These are phyloP conservation scores for Ogataea populi-albae DNA, from an alignment of 805 yeast genomes.

Conservation along the genomic window DNA sequence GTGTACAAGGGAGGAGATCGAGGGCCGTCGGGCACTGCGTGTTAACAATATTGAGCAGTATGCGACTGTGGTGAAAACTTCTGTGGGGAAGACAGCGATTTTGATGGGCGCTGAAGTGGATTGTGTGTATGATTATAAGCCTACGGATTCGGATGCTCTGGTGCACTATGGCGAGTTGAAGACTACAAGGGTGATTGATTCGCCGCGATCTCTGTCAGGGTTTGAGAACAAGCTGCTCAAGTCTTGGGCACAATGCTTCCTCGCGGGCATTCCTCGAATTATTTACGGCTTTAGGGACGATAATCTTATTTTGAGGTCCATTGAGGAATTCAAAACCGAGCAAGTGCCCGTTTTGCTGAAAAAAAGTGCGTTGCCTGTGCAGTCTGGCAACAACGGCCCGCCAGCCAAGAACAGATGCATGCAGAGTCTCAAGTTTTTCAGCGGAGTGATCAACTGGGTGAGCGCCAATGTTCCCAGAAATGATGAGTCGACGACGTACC, in stretches of 20 bases:
- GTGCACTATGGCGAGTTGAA: constrained; percentile 84
- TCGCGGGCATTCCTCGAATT: constrained; percentile 78
- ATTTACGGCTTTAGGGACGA: constrained; percentile 87
- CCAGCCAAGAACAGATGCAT: constrained; percentile 61
- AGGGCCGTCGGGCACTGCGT: constrained; percentile 53
- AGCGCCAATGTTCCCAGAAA: constrained; percentile 49
- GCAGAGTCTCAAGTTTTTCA: constrained; percentile 82
- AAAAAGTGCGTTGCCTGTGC: constrained; percentile 36
- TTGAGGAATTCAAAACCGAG: constrained; percentile 75
- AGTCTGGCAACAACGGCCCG: constrained; percentile 20
- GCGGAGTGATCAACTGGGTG: constrained; percentile 81
- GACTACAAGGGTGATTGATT: constrained; percentile 56
- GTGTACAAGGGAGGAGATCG: constrained; percentile 63
- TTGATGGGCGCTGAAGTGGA: constrained; percentile 90
- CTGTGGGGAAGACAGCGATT: constrained; percentile 69
- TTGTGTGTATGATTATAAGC: constrained; percentile 80
- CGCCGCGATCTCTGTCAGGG: constrained; percentile 53
- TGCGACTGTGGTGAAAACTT: constrained; percentile 76
- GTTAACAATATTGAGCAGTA: constrained; percentile 78
- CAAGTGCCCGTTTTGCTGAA: constrained; percentile 72
- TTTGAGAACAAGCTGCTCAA: constrained; percentile 76
- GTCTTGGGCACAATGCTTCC: constrained; percentile 93
- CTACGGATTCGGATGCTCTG: constrained; percentile 47
- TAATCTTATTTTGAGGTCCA: constrained; percentile 53
- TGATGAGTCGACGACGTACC: constrained; percentile 49